Percentiles rank a stretch among this genome's conserved stretches.
These are phyloP conservation scores for Paradendryphiella salina DNA, from an alignment of 2,329 filamentous ascomycete genomes.

Conservation along the genomic window DNA sequence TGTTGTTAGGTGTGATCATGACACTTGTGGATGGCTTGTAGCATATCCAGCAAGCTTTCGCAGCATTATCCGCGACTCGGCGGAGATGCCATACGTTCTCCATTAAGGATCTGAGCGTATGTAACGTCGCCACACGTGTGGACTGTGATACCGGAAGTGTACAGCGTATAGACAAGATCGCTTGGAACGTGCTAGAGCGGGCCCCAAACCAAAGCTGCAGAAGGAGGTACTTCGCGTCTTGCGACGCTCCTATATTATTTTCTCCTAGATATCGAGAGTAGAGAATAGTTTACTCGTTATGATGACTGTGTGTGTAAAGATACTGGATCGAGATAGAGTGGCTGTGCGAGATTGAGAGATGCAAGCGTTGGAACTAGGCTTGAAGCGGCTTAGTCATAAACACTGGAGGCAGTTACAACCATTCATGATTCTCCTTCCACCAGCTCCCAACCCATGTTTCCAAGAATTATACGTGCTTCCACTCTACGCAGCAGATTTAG, in stretches of 20 bases:
- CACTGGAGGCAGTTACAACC: conserved; percentile 7
- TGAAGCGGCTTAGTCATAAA: conserved; percentile 7
- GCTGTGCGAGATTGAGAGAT: neutral
- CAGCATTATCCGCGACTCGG: conserved; percentile 79
- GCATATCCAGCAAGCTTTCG: conserved; percentile 88
- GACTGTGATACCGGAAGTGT: neutral
- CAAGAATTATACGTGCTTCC: neutral
- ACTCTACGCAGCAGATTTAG: neutral
- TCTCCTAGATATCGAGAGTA: neutral
- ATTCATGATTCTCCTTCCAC: conserved; percentile 3
- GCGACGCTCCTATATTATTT: neutral
- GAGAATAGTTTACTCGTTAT: neutral
- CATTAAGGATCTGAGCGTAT: conserved; percentile 43
- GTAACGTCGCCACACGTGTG: neutral
- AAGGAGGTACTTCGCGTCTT: neutral
- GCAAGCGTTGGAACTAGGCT: conserved; percentile 13
- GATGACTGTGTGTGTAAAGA: neutral
- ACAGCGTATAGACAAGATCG: neutral
- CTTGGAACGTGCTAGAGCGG: neutral
- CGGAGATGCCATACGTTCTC: conserved; percentile 84
- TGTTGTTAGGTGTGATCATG: conserved; percentile 84
- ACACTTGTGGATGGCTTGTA: conserved; percentile 87
- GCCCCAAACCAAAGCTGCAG: neutral
- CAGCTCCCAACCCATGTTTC: conserved; percentile 18
- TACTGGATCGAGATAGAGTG: conserved; percentile 4